Conservation (phyloP, 345 rosid genomes). For the Chamaenerion angustifolium region DNA sequence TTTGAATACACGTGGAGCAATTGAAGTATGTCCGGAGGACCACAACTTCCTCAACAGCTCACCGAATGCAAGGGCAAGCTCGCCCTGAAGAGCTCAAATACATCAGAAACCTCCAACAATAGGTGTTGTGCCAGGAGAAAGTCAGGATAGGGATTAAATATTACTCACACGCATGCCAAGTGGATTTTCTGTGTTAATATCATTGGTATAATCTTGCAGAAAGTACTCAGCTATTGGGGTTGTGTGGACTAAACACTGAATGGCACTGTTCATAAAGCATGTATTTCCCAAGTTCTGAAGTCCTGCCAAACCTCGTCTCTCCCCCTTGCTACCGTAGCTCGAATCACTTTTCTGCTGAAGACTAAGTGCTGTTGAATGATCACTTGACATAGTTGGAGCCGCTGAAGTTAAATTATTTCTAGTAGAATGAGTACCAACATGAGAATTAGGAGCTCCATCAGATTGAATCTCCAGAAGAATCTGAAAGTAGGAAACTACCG, state of each 20-base stretch:
- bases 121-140: not conserved
- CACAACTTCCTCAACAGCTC: constrained; percentile 72
- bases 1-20: constrained; percentile 72
- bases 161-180: constrained; percentile 77
- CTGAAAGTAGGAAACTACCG: constrained; percentile 19
- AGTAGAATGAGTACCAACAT: constrained; percentile 35
- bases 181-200: constrained; percentile 73
- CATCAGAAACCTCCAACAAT: constrained; percentile 14
- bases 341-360: constrained; percentile 25
- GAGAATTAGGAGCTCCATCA: constrained; percentile 30
- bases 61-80: constrained; percentile 83
- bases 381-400: constrained; percentile 61
- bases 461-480: constrained; percentile 60
- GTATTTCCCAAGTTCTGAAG: constrained; percentile 92
- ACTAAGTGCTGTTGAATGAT: constrained; percentile 34
- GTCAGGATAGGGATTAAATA: constrained; percentile 7
- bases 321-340: constrained; percentile 32
- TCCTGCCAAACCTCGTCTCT: constrained; percentile 72
- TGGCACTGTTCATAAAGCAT: constrained; percentile 90
- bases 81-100: constrained; percentile 51
- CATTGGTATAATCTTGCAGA: constrained; percentile 59
- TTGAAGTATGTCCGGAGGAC: constrained; percentile 48
- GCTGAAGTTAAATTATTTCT: constrained; percentile 69
- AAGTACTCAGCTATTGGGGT: constrained; percentile 74
- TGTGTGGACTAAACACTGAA: constrained; percentile 89